phyloP scores from a whole-genome alignment of 768 basidiomycete species.

The Amanita fuliginea region DNA sequence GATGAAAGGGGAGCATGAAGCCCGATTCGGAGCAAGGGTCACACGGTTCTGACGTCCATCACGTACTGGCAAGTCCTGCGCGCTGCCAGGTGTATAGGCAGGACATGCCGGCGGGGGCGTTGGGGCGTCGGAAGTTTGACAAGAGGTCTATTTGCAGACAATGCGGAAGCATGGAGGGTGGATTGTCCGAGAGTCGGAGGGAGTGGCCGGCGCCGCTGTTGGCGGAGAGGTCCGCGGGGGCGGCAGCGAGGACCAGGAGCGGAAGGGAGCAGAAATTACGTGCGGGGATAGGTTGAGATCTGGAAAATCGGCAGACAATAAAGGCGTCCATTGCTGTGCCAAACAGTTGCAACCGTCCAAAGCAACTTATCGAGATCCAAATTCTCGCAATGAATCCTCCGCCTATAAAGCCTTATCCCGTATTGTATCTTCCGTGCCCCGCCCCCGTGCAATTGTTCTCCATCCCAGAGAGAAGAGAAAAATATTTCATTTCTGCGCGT shows the following conservation, averaged over 20 bases:
- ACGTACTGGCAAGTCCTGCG: neutral
- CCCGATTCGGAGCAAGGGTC: neutral
- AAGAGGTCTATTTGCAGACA: neutral
- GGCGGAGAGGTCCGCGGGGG: slow-evolving; percentile 11
- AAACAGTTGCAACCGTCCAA: slow-evolving; percentile 18
- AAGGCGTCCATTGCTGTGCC: slow-evolving; percentile 27
- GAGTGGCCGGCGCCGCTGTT: neutral
- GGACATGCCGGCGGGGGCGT: too few relatives aligned
- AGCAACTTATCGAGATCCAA: slow-evolving; percentile 21
- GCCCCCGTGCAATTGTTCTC: slow-evolving; percentile 58
- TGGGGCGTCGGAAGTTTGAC: too few relatives aligned
- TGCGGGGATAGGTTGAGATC: slow-evolving; percentile 9
- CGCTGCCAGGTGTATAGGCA: too few relatives aligned
- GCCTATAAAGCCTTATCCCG: slow-evolving; percentile 42
- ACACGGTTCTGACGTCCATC: neutral
- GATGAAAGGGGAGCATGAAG: neutral
- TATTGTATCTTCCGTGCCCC: slow-evolving; percentile 56
- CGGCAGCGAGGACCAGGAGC: neutral
- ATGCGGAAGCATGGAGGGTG: too few relatives aligned
- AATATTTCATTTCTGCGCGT: slow-evolving; percentile 20
- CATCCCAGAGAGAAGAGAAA: slow-evolving; percentile 36
- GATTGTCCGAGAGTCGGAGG: too few relatives aligned
- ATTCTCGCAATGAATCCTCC: slow-evolving; percentile 12
- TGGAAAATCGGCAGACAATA: slow-evolving; percentile 30
- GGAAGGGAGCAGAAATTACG: neutral